Base-by-base conservation (phyloP, 768 basidiomycete species). In the Pleurotus platypus region DNA sequence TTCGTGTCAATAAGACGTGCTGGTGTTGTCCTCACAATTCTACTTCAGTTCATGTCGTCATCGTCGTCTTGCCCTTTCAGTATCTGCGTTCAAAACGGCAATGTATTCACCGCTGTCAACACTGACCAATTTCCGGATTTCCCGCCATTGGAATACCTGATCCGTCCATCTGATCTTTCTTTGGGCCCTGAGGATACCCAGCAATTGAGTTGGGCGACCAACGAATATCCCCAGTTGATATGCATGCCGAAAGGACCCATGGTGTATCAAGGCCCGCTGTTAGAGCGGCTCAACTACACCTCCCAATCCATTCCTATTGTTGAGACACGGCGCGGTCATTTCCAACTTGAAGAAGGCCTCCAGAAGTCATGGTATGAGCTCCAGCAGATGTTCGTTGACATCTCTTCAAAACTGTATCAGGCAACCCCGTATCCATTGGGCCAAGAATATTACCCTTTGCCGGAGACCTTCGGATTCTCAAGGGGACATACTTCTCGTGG, bases 381-480 rank as follows among this genome's bases (percentile, higher is more conserved):
- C 7, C 46, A 49, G 26, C 26, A 16, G 48, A 24, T 56, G 18
- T 56, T n/a, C 43, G 55, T 16, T 5, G 13, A 39, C 12, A 24
- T n/a, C 20, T 49, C 22, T 18, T 12, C n/a, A 46, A 30, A 11
- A 56, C 49, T 30, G 4, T 37, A 6, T 8, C 22, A 15, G 8
- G n/a, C 18, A 30, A 35, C 45, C 27, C 24, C 6, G 46, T 26
- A 6, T 43, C 18, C 42, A 43, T 43, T 6, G 18, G 15, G 18
- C 42, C 15, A 43, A 43, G n/a, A 43, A 12, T 35, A 15, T 49
- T 57, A 39, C 56, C 56, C 26, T 8, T 55, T 57, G 18, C 56
- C 57, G 4, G 48, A 15, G 18, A 8, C 38, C 26, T 58, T 46
- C 30, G 57, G 60, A 9, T 60, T 57, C 49, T 26, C 55, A 26